Conservation (phyloP, 2,329 filamentous ascomycete species). For the Zymoseptoria tritici region DNA sequence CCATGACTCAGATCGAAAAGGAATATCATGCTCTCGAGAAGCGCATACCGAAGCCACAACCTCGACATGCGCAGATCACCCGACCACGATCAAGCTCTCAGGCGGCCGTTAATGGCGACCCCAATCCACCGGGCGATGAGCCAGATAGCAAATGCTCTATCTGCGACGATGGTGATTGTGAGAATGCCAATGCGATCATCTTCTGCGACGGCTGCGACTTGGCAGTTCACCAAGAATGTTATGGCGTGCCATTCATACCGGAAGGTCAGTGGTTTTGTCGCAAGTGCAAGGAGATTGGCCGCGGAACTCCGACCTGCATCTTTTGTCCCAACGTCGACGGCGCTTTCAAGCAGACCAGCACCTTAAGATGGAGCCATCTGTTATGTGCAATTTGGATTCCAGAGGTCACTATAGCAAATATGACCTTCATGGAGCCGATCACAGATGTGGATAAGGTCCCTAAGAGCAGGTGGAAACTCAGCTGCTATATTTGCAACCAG, state of each 20-base stretch:
- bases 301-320: constrained; percentile 88
- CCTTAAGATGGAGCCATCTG: constrained; percentile 92
- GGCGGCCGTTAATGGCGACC: constrained; percentile 90
- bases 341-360: constrained; percentile 96
- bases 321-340: constrained; percentile 98
- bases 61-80: constrained; percentile 91
- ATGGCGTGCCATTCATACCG: constrained; percentile 95
- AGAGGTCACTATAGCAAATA: constrained; percentile 89
- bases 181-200: constrained; percentile 98
- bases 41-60: constrained; percentile 92
- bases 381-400: constrained; percentile 98
- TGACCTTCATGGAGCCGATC: constrained; percentile 96
- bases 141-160: constrained; percentile 96
- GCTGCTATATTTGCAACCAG: constrained; percentile 94
- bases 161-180: constrained; percentile 97
- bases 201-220: constrained; percentile 98
- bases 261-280: constrained; percentile 97
- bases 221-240: constrained; percentile 97
- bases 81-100: constrained; percentile 87
- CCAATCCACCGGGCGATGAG: constrained; percentile 72
- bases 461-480: constrained; percentile 75
- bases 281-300: constrained; percentile 91
- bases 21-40: constrained; percentile 97
- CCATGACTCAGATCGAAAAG: constrained; percentile 97
- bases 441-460: constrained; percentile 98